A percentile compares a stretch with the other conserved stretches of the same genome.
Conservation (phyloP, 2,329 filamentous ascomycete species). For the Cladophialophora bantiana region DNA sequence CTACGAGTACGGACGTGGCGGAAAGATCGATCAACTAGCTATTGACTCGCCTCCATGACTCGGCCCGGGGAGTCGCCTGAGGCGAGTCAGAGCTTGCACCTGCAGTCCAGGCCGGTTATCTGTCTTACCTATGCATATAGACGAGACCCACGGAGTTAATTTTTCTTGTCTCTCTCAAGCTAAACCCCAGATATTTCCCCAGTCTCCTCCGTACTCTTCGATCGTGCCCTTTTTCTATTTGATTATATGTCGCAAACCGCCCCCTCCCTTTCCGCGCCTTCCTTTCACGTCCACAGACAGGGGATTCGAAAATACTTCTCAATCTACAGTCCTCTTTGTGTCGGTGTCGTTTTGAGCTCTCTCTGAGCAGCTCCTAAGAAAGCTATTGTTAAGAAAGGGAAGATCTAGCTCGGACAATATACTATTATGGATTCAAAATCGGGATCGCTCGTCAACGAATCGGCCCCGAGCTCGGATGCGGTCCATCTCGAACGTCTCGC, state of each 20-base stretch:
- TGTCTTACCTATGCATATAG: not conserved
- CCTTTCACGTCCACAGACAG: no score
- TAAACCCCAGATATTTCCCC: slow-evolving; percentile 1
- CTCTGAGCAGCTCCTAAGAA: no score
- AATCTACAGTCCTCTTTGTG: no score
- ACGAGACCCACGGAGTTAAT: not conserved
- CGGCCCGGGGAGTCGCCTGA: not conserved
- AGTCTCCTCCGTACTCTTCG: not conserved
- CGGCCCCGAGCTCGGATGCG: not conserved
- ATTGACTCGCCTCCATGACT: slow-evolving; percentile 4
- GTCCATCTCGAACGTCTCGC: slow-evolving; percentile 6
- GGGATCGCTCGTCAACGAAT: not conserved
- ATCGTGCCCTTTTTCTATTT: not conserved
- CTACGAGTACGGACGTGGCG: no score
- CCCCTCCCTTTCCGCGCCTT: no score
- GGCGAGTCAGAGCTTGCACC: not conserved
- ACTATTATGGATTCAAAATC: not conserved
- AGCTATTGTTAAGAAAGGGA: no score
- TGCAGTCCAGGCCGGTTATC: not conserved
- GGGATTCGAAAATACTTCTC: no score
- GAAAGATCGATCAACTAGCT: not conserved
- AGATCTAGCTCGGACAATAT: no score
- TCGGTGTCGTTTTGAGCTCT: no score
- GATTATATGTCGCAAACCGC: not conserved
- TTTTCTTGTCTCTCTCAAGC: not conserved